Conservation (phyloP, 495 filamentous ascomycete genomes). For the Neurospora sp. region DNA sequence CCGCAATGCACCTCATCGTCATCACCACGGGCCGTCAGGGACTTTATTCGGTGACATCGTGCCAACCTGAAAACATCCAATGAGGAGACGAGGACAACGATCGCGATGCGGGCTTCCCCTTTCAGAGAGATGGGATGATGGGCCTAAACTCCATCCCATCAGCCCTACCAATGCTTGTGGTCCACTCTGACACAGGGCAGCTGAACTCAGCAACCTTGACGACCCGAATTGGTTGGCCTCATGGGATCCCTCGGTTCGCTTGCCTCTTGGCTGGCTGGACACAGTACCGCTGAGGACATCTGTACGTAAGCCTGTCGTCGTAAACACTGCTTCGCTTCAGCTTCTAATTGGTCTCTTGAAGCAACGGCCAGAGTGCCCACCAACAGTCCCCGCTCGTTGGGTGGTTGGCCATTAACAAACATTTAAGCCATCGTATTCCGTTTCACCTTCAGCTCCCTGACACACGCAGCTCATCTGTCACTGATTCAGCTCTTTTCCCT, state of each 20-base stretch:
- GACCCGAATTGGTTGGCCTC: background rate
- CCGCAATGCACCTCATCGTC: background rate
- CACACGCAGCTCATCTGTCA: background rate
- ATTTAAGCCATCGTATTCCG: background rate
- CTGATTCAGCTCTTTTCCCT: background rate
- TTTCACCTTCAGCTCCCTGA: background rate
- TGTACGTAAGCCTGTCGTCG: background rate
- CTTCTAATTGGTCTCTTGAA: background rate
- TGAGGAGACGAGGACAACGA: background rate
- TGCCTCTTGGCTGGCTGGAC: background rate
- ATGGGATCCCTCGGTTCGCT: background rate
- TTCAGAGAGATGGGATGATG: background rate
- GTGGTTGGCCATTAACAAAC: background rate
- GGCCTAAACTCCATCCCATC: background rate
- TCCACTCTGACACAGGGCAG: background rate
- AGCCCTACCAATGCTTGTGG: conserved; percentile 1
- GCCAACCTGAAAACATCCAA: background rate
- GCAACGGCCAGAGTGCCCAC: background rate
- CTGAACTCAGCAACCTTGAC: background rate
- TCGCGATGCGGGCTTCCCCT: background rate
- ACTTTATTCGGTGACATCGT: background rate
- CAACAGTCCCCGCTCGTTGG: background rate
- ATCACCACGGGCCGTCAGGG: background rate
- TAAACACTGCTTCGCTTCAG: background rate
- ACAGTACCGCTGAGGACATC: background rate